Conservation (phyloP, 164 flowering plant genomes). For the Nymphaea colorata region DNA sequence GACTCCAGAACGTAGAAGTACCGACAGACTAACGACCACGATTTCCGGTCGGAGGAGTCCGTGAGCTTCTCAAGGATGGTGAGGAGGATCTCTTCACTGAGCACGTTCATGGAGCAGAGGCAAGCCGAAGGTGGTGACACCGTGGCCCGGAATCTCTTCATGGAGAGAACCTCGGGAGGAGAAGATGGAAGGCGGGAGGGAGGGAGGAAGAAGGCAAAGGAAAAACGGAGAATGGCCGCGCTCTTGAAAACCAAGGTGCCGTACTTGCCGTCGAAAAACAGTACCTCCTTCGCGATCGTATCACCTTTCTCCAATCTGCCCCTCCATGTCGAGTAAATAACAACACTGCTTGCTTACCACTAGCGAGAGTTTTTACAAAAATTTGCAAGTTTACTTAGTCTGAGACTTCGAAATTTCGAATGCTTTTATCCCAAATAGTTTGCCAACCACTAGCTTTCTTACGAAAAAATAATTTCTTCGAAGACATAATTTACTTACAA, state of each 20-base stretch:
- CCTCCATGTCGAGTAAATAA: neutral
- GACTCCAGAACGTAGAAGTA: slow-evolving; percentile 34
- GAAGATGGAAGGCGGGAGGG: neutral
- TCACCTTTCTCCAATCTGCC: neutral
- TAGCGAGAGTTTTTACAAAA: neutral
- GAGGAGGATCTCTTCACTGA: slow-evolving; percentile 49
- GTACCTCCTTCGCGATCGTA: neutral
- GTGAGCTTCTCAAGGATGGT: slow-evolving; percentile 34
- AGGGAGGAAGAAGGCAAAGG: neutral
- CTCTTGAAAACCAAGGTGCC: neutral
- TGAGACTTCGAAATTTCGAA: neutral
- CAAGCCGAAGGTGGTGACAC: slow-evolving; percentile 15
- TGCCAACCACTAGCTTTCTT: too few species aligned
- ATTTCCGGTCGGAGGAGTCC: slow-evolving; percentile 25
- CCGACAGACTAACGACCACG: slow-evolving; percentile 44
- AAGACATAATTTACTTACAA: too few species aligned
- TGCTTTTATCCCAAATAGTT: too few species aligned
- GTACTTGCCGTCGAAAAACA: neutral
- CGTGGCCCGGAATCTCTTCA: slow-evolving; percentile 17
- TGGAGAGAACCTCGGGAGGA: neutral
- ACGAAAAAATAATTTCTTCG: too few species aligned
- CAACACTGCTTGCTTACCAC: neutral
- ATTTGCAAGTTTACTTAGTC: neutral
- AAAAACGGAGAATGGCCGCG: neutral
- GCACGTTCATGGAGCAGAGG: slow-evolving; percentile 26